These are phyloP conservation scores for Eryngium alpinum DNA, from an alignment of 140 eudicot genomes.

Conservation along the genomic window DNA sequence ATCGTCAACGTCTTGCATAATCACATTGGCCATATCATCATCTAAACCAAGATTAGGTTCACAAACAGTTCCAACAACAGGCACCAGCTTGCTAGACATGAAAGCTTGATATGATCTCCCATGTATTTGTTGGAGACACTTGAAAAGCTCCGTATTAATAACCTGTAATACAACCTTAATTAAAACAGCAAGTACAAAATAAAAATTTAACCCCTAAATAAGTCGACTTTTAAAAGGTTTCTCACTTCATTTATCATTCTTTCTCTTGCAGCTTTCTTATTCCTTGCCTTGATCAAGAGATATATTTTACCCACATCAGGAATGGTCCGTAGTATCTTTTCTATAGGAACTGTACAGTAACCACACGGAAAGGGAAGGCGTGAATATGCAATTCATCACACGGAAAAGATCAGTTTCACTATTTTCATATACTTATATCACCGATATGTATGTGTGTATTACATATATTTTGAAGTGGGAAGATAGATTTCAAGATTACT, in stretches of 20 bases:
- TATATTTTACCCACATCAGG: slow-evolving; percentile 88
- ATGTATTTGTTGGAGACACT: slow-evolving; percentile 64
- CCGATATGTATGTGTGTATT: neutral
- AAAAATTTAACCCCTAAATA: neutral
- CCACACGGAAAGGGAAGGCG: neutral
- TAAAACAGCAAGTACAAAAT: slow-evolving; percentile 17
- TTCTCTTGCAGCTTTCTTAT: slow-evolving; percentile 58
- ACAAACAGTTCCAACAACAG: slow-evolving; percentile 82
- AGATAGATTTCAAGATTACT: neutral
- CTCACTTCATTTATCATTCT: slow-evolving; percentile 80
- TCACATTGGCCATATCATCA: slow-evolving; percentile 42
- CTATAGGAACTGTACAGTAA: slow-evolving; percentile 57
- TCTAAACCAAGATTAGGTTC: slow-evolving; percentile 74
- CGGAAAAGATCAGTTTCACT: neutral
- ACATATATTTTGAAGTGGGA: neutral
- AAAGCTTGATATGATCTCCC: slow-evolving; percentile 75
- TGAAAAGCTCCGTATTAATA: slow-evolving; percentile 70
- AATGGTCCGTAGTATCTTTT: slow-evolving; percentile 75
- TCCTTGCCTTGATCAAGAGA: slow-evolving; percentile 84
- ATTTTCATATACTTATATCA: neutral
- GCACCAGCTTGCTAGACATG: slow-evolving; percentile 87
- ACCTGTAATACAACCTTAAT: slow-evolving; percentile 43
- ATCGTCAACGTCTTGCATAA: slow-evolving; percentile 73
- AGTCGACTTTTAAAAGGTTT: too few species aligned
- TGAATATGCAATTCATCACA: neutral